These are phyloP conservation scores for Apiospora marii DNA, from an alignment of 2,329 filamentous ascomycete genomes.

Conservation along the genomic window DNA sequence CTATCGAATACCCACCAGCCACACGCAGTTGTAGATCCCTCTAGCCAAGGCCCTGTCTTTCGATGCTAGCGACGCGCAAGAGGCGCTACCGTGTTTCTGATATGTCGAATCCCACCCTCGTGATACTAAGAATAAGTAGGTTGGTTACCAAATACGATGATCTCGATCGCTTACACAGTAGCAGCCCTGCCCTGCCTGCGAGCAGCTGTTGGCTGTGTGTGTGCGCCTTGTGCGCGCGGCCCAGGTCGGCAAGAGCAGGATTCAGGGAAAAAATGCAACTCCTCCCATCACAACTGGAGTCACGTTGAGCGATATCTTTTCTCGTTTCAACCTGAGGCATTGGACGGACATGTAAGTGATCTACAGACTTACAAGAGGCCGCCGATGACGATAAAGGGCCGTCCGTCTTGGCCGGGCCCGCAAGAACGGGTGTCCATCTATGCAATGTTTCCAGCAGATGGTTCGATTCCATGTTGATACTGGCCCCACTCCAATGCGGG, in stretches of 20 bases:
- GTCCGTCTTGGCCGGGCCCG: background rate
- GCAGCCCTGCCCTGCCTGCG: background rate
- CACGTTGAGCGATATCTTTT: background rate
- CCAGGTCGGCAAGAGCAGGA: background rate
- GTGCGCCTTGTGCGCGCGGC: background rate
- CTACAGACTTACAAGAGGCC: slow-evolving; percentile 5
- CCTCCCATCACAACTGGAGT: background rate
- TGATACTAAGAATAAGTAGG: slow-evolving; percentile 7
- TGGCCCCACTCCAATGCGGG: background rate
- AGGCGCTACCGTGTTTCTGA: slow-evolving; percentile 12
- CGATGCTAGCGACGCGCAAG: slow-evolving; percentile 11
- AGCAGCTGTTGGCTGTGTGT: too few species aligned
- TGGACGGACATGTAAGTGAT: background rate
- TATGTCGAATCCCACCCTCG: slow-evolving; percentile 16
- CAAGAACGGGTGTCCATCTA: slow-evolving; percentile 2
- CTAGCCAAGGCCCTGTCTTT: slow-evolving; percentile 1
- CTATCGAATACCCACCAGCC: background rate
- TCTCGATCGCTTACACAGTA: slow-evolving; percentile 4
- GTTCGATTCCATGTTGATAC: slow-evolving; percentile 3
- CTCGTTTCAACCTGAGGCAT: slow-evolving; percentile 1
- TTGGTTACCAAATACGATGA: background rate
- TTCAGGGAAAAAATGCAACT: background rate
- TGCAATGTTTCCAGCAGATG: background rate
- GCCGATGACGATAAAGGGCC: slow-evolving; percentile 8
- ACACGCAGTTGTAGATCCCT: slow-evolving; percentile 4